Evolutionary conservation across 805 yeast species (phyloP).

Genomic region (Metschnikowia henanensis): DNA sequence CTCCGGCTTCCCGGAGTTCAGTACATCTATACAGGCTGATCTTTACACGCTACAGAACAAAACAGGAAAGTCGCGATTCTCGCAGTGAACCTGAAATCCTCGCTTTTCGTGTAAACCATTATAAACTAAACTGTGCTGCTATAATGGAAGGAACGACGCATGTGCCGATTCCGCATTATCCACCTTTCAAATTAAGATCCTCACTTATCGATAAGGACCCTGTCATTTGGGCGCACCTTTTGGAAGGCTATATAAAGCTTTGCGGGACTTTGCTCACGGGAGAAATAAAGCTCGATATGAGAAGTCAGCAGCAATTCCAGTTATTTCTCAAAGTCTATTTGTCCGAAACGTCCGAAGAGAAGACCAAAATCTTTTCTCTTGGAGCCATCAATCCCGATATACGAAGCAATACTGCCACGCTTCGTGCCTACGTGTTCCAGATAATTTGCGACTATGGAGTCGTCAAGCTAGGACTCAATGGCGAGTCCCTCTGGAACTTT

Average conservation of each 20-base stretch:
- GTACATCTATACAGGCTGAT: no score
- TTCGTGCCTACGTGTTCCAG: constrained; percentile 52
- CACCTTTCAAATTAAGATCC: constrained; percentile 73
- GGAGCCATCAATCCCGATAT: constrained; percentile 77
- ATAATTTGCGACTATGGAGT: constrained; percentile 53
- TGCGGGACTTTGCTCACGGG: constrained; percentile 48
- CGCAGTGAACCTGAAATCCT: background rate
- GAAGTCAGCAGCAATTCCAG: constrained; percentile 58
- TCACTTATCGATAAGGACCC: constrained; percentile 83
- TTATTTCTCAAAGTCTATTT: constrained; percentile 57
- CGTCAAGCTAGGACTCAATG: constrained; percentile 54
- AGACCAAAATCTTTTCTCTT: constrained; percentile 59
- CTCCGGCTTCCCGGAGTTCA: no score
- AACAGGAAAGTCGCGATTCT: constrained; percentile 3
- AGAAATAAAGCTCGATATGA: constrained; percentile 43
- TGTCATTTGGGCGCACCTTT: constrained; percentile 74
- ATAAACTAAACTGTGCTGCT: no score
- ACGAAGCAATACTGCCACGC: constrained; percentile 45
- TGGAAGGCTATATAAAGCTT: constrained; percentile 60
- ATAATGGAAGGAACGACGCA: constrained; percentile 19
- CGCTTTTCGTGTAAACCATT: no score
- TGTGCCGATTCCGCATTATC: constrained; percentile 66
- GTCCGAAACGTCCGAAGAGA: constrained; percentile 60
- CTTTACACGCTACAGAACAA: no score
- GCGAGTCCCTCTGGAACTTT: constrained; percentile 66